Evolutionary conservation across 2,329 filamentous ascomycete genomes (phyloP).

Genomic region (Colletotrichum agaves): DNA sequence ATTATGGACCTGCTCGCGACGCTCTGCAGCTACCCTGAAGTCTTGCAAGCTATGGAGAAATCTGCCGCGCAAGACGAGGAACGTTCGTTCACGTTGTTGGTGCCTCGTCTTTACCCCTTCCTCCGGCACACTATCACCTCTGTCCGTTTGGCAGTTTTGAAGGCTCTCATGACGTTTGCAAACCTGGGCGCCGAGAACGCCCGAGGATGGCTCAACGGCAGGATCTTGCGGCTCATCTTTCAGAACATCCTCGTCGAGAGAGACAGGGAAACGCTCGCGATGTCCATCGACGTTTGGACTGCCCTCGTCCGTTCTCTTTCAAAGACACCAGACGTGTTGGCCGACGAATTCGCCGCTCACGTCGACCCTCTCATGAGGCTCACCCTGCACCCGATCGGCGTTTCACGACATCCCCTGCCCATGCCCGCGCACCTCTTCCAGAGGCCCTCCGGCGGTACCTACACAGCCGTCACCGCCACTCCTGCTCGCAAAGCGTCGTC

Average conservation of each 20-base stretch:
- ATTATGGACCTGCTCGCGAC: constrained; percentile 99
- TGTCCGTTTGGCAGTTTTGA: constrained; percentile 90
- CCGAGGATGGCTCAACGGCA: constrained; percentile 92
- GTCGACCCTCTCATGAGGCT: constrained; percentile 85
- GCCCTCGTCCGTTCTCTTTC: constrained; percentile 78
- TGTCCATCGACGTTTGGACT: constrained; percentile 89
- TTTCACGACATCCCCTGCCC: constrained; percentile 88
- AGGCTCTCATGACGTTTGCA: constrained; percentile 92
- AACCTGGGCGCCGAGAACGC: constrained; percentile 83
- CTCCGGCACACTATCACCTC: constrained; percentile 96
- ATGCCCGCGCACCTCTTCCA: constrained; percentile 93
- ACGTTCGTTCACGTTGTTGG: constrained; percentile 90
- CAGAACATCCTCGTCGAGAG: constrained; percentile 96
- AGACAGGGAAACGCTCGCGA: constrained; percentile 82
- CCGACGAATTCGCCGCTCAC: constrained; percentile 78
- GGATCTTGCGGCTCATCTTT: constrained; percentile 87
- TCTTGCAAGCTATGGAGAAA: constrained; percentile 91
- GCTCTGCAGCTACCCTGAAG: constrained; percentile 92
- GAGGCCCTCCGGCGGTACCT: constrained; percentile 90
- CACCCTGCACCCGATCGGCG: constrained; percentile 90
- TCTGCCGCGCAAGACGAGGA: constrained; percentile 86
- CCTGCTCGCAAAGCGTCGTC: constrained; percentile 61
- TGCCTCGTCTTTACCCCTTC: constrained; percentile 95
- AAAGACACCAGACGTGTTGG: constrained; percentile 71
- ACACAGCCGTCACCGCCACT: constrained; percentile 64